Conservation (phyloP, 148 eudicot species). For the Camellia sinensis region DNA sequence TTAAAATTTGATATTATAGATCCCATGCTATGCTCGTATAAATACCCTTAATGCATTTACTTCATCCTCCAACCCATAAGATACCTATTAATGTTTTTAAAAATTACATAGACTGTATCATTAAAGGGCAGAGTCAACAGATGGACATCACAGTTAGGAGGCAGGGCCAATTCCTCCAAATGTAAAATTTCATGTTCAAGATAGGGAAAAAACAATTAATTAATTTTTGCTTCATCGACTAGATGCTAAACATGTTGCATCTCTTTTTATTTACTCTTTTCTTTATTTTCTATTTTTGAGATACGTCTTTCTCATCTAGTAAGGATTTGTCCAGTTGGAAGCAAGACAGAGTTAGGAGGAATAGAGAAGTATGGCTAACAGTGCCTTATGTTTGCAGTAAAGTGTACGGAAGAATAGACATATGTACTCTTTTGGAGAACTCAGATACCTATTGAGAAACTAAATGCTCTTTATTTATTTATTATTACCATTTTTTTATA, state of each 20-base stretch:
- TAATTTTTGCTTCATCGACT: not conserved
- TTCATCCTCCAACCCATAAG: not conserved
- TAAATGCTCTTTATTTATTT: not conserved
- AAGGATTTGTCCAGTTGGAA: not conserved
- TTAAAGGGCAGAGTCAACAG: constrained; percentile 5
- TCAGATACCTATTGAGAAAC: not conserved
- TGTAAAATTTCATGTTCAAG: not conserved
- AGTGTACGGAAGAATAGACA: not conserved
- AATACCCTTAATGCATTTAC: not conserved
- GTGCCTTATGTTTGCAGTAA: not conserved
- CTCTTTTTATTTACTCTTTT: not conserved
- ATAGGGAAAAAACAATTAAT: not conserved
- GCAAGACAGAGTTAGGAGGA: not conserved
- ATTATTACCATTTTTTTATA: too few species aligned
- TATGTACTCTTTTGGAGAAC: not conserved
- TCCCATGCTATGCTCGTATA: not conserved
- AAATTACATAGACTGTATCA: not conserved
- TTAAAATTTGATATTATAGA: not conserved
- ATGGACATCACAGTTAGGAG: not conserved
- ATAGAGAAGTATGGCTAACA: not conserved
- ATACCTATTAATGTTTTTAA: not conserved
- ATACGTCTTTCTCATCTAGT: not conserved
- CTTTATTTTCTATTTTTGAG: not conserved
- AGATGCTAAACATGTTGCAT: not conserved
- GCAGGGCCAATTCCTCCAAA: not conserved